A percentile compares a stretch with the other conserved stretches of the same genome.
phyloP scores from a whole-genome alignment of 2,329 filamentous ascomycete species.

The Verticillium alfalfae region DNA sequence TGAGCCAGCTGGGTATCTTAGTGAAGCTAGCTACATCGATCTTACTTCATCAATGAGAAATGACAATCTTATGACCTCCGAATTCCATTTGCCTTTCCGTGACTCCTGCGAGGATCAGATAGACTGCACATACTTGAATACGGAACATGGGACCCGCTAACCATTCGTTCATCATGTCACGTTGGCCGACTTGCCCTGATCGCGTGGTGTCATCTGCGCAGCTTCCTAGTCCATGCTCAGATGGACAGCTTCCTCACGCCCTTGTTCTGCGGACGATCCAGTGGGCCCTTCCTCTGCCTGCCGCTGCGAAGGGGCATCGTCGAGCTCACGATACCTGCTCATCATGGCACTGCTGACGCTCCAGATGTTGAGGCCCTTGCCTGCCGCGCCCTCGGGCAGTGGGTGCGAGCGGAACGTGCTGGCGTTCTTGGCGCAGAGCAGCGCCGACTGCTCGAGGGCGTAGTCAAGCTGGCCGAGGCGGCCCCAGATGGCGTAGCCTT shows the following conservation, averaged over 20 bases:
- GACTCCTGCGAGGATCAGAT: background rate
- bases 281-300: background rate
- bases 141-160: background rate
- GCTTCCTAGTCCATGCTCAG: constrained; percentile 32
- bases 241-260: constrained; percentile 26
- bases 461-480: constrained; percentile 9
- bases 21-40: background rate
- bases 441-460: constrained; percentile 9
- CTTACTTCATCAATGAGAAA: background rate
- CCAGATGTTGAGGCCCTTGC: constrained; percentile 6
- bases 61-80: background rate
- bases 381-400: background rate
- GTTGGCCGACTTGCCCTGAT: background rate
- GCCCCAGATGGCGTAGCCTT: constrained; percentile 64
- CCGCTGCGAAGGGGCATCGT: background rate
- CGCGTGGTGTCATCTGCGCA: background rate
- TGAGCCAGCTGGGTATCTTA: constrained; percentile 16
- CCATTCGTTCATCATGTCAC: background rate
- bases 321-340: constrained; percentile 1
- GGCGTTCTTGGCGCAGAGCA: constrained; percentile 8
- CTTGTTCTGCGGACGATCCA: constrained; percentile 15
- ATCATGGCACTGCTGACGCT: constrained; percentile 9
- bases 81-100: background rate
- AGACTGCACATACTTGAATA: background rate
- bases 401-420: constrained; percentile 7